Conservation (phyloP, 1,284 basidiomycete genomes). For the Papiliotrema nemorosa region DNA sequence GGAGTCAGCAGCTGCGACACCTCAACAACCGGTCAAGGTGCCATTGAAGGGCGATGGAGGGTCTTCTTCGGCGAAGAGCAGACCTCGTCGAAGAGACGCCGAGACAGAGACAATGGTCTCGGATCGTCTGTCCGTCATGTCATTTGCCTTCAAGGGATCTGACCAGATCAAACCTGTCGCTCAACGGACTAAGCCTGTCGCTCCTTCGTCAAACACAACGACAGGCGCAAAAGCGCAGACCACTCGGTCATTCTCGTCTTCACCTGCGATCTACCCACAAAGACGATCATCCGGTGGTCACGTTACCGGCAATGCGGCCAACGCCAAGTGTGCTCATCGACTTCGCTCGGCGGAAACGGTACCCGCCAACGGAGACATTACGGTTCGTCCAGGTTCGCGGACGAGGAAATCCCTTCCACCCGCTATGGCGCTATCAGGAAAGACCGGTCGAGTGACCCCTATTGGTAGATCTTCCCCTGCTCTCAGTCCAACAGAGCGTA, state of each 20-base stretch:
- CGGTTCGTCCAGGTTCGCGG: constrained; percentile 5
- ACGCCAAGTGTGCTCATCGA: constrained; percentile 44
- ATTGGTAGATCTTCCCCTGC: neutral
- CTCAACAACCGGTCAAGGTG: constrained; percentile 17
- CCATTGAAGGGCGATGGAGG: constrained; percentile 25
- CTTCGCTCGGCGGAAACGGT: constrained; percentile 24
- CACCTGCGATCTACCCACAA: constrained; percentile 4
- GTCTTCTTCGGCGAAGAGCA: constrained; percentile 7
- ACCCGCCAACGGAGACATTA: neutral
- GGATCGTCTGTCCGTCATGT: constrained; percentile 40
- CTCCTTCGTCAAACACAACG: neutral
- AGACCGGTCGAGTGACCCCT: neutral
- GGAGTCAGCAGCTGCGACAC: constrained; percentile 1
- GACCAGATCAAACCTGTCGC: constrained; percentile 17
- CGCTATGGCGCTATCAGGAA: constrained; percentile 7
- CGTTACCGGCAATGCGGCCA: constrained; percentile 22
- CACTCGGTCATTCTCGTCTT: neutral
- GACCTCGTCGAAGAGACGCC: constrained; percentile 8
- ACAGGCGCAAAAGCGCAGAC: neutral
- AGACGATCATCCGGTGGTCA: constrained; percentile 18
- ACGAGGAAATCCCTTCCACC: constrained; percentile 18
- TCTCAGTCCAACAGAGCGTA: constrained; percentile 4
- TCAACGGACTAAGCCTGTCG: neutral
- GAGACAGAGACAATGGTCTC: constrained; percentile 29
- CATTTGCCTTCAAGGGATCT: constrained; percentile 33